Evolutionary conservation across 306 rosid genomes (phyloP).

Genomic region (Cucurbita moschata): DNA sequence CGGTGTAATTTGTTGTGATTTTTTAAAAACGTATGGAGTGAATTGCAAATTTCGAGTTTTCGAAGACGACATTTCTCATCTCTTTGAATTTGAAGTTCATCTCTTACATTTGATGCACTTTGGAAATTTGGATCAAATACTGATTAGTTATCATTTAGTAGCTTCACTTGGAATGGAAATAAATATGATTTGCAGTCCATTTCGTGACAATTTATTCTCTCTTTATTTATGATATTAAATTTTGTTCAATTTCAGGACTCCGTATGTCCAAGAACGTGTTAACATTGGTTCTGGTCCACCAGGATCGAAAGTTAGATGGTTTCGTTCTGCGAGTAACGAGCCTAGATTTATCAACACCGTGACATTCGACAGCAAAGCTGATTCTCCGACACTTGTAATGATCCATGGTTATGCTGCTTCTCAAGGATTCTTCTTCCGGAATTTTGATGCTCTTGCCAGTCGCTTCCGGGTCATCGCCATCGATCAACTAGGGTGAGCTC

Average conservation of each 20-base stretch:
- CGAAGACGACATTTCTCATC: neutral
- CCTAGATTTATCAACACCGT: constrained; percentile 76
- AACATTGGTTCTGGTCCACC: constrained; percentile 91
- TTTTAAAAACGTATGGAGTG: neutral
- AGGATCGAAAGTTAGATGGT: constrained; percentile 73
- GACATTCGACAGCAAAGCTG: constrained; percentile 51
- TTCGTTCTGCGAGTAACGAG: constrained; percentile 65
- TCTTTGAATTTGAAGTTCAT: neutral
- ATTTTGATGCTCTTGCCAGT: constrained; percentile 80
- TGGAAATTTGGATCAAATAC: neutral
- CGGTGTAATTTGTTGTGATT: neutral
- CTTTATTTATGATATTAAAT: neutral
- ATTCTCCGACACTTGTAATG: constrained; percentile 80
- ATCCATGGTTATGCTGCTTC: constrained; percentile 86
- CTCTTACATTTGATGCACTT: neutral
- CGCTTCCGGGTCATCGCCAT: constrained; percentile 77
- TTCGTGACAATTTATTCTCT: neutral
- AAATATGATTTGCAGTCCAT: neutral
- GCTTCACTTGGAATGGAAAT: neutral
- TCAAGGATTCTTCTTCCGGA: constrained; percentile 91
- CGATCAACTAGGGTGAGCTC: constrained; percentile 88
- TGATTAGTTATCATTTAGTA: neutral
- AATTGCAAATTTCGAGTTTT: neutral
- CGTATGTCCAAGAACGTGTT: constrained; percentile 77
- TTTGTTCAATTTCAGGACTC: constrained; percentile 39